Percentiles rank a stretch among this genome's conserved stretches.
These are phyloP conservation scores for Populus davidiana DNA, from an alignment of 345 rosid genomes.

Conservation along the genomic window DNA sequence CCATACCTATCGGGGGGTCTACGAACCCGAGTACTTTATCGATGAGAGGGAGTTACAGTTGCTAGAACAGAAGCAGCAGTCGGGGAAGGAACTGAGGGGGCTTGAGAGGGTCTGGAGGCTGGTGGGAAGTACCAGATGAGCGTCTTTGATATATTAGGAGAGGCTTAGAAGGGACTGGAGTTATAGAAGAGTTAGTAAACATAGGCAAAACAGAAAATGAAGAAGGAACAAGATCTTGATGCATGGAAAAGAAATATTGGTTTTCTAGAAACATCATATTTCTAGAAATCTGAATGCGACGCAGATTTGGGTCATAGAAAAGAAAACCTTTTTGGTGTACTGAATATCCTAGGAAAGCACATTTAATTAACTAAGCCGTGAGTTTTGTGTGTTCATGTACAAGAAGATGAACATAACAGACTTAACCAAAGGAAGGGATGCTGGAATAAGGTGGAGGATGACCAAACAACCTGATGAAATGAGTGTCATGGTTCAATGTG, in stretches of 20 bases:
- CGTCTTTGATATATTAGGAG: too few species aligned
- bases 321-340: not conserved
- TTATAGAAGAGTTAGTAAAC: too few species aligned
- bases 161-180: not conserved
- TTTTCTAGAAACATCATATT: not conserved
- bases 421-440: not conserved
- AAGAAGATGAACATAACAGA: not conserved
- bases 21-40: not conserved
- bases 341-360: not conserved
- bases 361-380: not conserved
- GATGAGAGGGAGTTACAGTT: too few species aligned
- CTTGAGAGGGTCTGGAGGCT: too few species aligned
- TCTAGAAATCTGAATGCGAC: not conserved
- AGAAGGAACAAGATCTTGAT: not conserved
- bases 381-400: not conserved
- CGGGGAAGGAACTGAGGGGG: not conserved
- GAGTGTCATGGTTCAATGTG: too few species aligned
- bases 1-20: constrained; percentile 4
- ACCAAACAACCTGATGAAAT: too few species aligned
- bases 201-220: not conserved
- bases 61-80: not conserved
- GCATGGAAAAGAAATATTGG: not conserved
- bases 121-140: too few species aligned
- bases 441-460: too few species aligned
- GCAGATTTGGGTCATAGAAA: not conserved